These are phyloP conservation scores for Lepraria neglecta DNA, from an alignment of 495 filamentous ascomycete species.

Conservation along the genomic window DNA sequence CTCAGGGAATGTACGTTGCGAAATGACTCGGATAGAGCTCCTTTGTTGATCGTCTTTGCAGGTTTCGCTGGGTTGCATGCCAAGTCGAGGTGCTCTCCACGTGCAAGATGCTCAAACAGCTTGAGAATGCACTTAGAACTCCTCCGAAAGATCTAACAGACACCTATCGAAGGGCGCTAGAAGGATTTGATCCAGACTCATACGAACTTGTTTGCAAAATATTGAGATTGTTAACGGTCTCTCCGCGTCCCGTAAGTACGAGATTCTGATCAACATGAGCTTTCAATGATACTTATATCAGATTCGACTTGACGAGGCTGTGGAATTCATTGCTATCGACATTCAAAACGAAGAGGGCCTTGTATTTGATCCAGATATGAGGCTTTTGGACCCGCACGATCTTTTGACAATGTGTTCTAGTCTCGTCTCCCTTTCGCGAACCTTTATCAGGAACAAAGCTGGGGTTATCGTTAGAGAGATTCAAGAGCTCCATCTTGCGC, in stretches of 20 bases:
- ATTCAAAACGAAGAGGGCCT: background rate
- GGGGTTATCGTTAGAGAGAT: background rate
- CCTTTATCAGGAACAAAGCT: background rate
- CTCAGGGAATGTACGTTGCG: constrained; percentile 5
- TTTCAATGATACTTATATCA: background rate
- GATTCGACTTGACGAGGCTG: constrained; percentile 7
- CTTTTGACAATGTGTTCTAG: constrained; percentile 9
- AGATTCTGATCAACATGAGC: background rate
- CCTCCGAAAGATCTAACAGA: background rate
- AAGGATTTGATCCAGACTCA: background rate
- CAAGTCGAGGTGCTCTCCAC: constrained; percentile 1
- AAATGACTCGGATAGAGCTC: background rate
- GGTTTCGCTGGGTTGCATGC: constrained; percentile 8
- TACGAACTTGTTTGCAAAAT: background rate
- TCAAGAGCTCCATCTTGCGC: constrained; percentile 9
- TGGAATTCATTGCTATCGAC: constrained; percentile 9
- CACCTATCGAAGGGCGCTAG: constrained; percentile 4
- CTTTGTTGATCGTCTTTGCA: background rate
- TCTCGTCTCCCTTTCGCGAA: background rate
- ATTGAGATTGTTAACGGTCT: background rate
- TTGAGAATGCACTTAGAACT: background rate
- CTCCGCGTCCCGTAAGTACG: constrained; percentile 6
- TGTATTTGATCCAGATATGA: constrained; percentile 2
- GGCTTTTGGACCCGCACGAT: background rate
- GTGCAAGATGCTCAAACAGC: constrained; percentile 7